Conservation (phyloP, 495 filamentous ascomycete genomes). For the Penicillium parvum region DNA sequence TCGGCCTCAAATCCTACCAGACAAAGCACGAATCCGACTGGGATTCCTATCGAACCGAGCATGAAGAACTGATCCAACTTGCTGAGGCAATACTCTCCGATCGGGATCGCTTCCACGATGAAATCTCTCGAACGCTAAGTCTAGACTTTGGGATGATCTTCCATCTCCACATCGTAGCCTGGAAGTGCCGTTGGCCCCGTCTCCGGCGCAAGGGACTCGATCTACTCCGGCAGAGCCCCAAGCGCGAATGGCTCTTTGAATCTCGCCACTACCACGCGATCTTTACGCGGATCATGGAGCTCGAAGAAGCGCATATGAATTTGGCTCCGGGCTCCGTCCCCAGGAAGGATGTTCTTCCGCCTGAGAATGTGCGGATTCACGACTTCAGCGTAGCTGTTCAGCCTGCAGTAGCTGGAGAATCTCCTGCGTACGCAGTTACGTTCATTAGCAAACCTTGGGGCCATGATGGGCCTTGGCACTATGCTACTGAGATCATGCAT, state of each 20-base stretch:
- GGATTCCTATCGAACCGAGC: constrained; percentile 5
- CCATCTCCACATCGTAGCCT: constrained; percentile 15
- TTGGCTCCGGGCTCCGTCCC: background rate
- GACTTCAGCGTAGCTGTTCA: constrained; percentile 6
- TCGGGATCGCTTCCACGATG: constrained; percentile 4
- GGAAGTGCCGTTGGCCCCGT: constrained; percentile 18
- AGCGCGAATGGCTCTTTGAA: constrained; percentile 10
- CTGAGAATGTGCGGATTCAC: constrained; percentile 15
- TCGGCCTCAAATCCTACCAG: constrained; percentile 9
- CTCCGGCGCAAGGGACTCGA: constrained; percentile 15
- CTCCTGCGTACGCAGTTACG: constrained; percentile 3
- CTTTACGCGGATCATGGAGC: constrained; percentile 15
- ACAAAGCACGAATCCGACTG: constrained; percentile 9
- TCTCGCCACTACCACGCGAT: constrained; percentile 13
- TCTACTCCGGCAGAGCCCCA: constrained; percentile 6
- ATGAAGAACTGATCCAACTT: constrained; percentile 8
- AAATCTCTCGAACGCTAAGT: constrained; percentile 6
- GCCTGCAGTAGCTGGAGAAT: background rate
- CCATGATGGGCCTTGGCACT: background rate
- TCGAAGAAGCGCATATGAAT: constrained; percentile 8
- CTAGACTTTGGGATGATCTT: constrained; percentile 18
- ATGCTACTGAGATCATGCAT: constrained; percentile 11
- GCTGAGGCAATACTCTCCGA: constrained; percentile 7
- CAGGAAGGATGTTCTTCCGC: constrained; percentile 3
- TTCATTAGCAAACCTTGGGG: constrained; percentile 11